Evolutionary conservation across 306 rosid genomes (phyloP).

Genomic region (Cajanus cajan): DNA sequence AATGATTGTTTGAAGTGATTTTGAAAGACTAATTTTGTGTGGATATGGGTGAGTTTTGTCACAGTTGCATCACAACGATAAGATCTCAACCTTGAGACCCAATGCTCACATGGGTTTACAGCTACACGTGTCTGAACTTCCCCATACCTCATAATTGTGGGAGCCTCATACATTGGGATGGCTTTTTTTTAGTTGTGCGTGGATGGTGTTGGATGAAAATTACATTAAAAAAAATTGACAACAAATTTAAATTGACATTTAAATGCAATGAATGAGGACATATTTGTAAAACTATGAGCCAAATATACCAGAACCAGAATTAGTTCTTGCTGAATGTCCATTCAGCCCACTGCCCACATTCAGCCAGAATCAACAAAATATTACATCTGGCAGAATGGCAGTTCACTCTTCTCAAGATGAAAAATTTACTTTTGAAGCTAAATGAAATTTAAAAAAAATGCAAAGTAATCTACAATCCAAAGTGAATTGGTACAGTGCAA

Average conservation of each 20-base stretch:
- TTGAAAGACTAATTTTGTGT: slow-evolving; percentile 16
- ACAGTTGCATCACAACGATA: background rate
- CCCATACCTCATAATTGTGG: background rate
- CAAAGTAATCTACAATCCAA: slow-evolving; percentile 3
- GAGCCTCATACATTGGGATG: background rate
- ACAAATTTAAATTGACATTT: background rate
- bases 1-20: slow-evolving; percentile 8
- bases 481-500: slow-evolving; percentile 5
- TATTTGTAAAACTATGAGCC: background rate
- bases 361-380: slow-evolving; percentile 12
- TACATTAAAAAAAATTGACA: background rate
- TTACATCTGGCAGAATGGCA: slow-evolving; percentile 1
- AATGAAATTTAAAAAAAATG: background rate
- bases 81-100: background rate
- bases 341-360: background rate
- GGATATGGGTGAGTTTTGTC: background rate
- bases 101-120: background rate
- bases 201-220: background rate
- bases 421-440: slow-evolving; percentile 11
- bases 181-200: background rate
- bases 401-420: background rate
- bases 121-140: background rate
- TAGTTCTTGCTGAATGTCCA: background rate
- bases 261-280: slow-evolving; percentile 15
- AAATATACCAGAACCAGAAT: background rate